Evolutionary conservation across 2,329 filamentous ascomycete genomes (phyloP).

Genomic region (Cryphonectria naterciae): DNA sequence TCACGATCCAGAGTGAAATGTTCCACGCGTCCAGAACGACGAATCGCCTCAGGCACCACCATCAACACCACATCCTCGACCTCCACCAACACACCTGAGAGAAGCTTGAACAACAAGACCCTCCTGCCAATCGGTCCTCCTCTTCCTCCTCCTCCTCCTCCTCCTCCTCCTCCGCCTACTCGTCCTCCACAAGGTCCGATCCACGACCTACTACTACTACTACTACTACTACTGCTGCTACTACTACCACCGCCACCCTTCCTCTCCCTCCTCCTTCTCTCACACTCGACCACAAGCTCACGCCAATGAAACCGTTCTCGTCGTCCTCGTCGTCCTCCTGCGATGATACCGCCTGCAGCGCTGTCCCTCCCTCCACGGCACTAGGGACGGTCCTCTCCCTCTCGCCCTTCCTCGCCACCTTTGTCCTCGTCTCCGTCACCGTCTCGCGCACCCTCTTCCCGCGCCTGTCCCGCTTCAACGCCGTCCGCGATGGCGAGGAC

Average conservation of each 20-base stretch:
- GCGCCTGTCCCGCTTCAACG: constrained; percentile 62
- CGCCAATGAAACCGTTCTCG: constrained; percentile 18
- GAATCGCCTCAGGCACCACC: neutral
- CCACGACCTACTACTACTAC: no score
- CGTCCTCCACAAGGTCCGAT: no score
- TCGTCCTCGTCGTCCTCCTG: constrained; percentile 44
- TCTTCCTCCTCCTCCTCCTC: no score
- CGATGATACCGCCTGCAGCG: constrained; percentile 61
- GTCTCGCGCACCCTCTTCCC: constrained; percentile 74
- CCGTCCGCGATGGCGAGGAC: constrained; percentile 58
- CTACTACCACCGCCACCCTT: neutral
- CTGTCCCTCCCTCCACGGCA: constrained; percentile 47
- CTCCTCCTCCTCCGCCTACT: neutral
- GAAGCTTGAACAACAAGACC: neutral
- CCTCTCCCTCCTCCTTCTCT: neutral
- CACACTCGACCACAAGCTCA: neutral
- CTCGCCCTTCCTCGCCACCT: constrained; percentile 73
- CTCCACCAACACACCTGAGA: neutral
- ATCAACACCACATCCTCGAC: neutral
- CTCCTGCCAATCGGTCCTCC: neutral
- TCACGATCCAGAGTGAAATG: neutral
- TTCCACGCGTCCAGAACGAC: neutral
- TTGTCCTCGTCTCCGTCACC: constrained; percentile 63
- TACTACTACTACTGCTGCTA: no score
- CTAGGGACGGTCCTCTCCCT: constrained; percentile 61